A percentile compares a stretch with the other conserved stretches of the same genome.
Evolutionary conservation across 441 rosid genomes (phyloP).

Genomic region (Kokia cookei): DNA sequence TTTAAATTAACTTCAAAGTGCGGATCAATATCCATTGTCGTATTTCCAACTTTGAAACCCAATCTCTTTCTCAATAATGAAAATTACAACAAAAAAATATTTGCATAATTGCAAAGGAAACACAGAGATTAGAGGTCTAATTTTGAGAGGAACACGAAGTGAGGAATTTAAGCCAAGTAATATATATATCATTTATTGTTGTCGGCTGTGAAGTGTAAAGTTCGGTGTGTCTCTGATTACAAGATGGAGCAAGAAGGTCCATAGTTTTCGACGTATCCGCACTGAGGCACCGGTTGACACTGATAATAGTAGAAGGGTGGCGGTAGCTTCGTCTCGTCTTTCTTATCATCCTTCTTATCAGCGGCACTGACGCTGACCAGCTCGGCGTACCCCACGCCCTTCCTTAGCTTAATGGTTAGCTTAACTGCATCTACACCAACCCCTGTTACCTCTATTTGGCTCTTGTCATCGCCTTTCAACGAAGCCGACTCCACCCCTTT

Average conservation of each 20-base stretch:
- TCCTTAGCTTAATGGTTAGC: constrained; percentile 33
- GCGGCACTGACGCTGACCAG: constrained; percentile 29
- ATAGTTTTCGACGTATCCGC: constrained; percentile 2
- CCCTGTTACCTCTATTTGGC: constrained; percentile 52
- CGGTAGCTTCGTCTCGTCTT: background rate
- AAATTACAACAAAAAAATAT: background rate
- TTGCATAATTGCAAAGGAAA: background rate
- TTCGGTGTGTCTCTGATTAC: background rate
- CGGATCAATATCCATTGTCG: too few relatives aligned
- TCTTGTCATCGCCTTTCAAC: constrained; percentile 37
- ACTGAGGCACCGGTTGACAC: constrained; percentile 9
- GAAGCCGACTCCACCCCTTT: constrained; percentile 39
- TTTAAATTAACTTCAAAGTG: too few relatives aligned
- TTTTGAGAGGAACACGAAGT: background rate
- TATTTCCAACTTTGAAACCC: too few relatives aligned
- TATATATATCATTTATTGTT: background rate
- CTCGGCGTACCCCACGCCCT: constrained; percentile 36
- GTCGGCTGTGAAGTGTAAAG: background rate
- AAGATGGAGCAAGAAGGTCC: constrained; percentile 28
- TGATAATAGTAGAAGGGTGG: background rate
- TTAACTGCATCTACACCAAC: constrained; percentile 30
- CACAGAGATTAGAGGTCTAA: background rate
- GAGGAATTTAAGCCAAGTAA: background rate
- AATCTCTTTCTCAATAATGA: too few relatives aligned
- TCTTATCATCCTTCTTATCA: constrained; percentile 7